Evolutionary conservation across 495 filamentous ascomycete species (phyloP).

Genomic region (Penicillium mononematosum): DNA sequence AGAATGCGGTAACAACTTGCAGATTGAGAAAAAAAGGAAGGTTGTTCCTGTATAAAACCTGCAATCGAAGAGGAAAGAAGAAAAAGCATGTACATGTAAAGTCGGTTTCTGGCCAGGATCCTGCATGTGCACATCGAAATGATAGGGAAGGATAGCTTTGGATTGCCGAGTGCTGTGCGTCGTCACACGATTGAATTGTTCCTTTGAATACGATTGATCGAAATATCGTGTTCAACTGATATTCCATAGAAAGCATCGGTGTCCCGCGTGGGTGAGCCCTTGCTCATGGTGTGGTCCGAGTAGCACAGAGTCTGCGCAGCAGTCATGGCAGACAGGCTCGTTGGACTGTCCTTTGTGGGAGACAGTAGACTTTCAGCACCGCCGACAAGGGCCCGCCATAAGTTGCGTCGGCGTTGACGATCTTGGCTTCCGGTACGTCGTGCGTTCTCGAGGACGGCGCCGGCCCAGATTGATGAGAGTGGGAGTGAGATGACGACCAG

Average conservation of each 20-base stretch:
- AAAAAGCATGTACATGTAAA: neutral
- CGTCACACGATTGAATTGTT: conserved; percentile 14
- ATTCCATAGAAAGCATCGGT: conserved; percentile 29
- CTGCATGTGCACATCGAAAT: neutral
- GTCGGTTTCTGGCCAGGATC: neutral
- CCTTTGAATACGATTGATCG: conserved; percentile 19
- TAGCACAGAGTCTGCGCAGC: conserved; percentile 34
- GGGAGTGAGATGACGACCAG: conserved; percentile 73
- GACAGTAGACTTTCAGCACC: conserved; percentile 19
- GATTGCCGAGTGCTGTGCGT: neutral
- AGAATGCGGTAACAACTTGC: neutral
- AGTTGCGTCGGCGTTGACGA: conserved; percentile 22
- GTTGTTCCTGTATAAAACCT: neutral
- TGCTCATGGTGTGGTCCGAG: conserved; percentile 20
- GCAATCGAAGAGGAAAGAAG: neutral
- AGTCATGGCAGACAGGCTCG: conserved; percentile 16
- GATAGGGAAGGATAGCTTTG: neutral
- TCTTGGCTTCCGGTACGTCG: conserved; percentile 7
- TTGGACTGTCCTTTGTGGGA: conserved; percentile 17
- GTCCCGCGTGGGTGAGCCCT: conserved; percentile 12
- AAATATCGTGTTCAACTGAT: conserved; percentile 37
- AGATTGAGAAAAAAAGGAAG: neutral
- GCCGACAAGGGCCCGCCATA: conserved; percentile 30
- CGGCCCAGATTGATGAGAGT: conserved; percentile 77
- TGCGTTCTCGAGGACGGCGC: conserved; percentile 38